A percentile compares a stretch with the other conserved stretches of the same genome.
Conservation (phyloP, 2,329 filamentous ascomycete genomes). For the Zopfia rhizophila region DNA sequence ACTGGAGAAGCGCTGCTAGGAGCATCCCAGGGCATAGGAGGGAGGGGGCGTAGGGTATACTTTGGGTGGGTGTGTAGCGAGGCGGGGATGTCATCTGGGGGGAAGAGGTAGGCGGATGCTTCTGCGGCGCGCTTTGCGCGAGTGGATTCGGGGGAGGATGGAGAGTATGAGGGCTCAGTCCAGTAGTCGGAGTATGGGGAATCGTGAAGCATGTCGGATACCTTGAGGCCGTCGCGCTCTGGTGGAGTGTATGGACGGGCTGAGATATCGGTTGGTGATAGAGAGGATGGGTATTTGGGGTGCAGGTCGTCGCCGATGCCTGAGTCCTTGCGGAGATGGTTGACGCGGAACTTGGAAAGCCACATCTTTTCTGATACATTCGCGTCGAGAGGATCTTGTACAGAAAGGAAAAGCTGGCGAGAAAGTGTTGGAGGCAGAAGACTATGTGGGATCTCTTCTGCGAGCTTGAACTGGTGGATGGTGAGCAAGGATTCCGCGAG, state of each 20-base stretch:
- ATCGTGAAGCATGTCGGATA: not conserved
- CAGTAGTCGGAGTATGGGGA: not conserved
- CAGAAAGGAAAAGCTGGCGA: not conserved
- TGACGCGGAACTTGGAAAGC: no score
- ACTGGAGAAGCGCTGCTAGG: conserved; percentile 32
- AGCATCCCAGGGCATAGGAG: conserved; percentile 39
- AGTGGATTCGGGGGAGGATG: not conserved
- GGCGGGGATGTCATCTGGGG: conserved; percentile 38
- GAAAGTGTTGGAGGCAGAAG: not conserved
- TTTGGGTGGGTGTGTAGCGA: conserved; percentile 25
- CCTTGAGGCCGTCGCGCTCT: not conserved
- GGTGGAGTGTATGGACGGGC: not conserved
- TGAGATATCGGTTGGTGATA: not conserved
- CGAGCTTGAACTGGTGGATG: no score
- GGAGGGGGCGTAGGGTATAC: conserved; percentile 24
- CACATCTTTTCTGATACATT: not conserved
- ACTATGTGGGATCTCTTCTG: no score
- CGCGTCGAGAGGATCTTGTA: not conserved
- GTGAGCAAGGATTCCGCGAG: no score
- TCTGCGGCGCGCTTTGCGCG: conserved; percentile 17
- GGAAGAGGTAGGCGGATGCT: conserved; percentile 38
- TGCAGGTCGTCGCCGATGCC: not conserved
- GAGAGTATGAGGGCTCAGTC: not conserved
- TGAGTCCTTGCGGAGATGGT: not conserved
- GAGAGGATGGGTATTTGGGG: not conserved